Conservation (phyloP, 495 filamentous ascomycete species). For the Wilcoxina mikolae region DNA sequence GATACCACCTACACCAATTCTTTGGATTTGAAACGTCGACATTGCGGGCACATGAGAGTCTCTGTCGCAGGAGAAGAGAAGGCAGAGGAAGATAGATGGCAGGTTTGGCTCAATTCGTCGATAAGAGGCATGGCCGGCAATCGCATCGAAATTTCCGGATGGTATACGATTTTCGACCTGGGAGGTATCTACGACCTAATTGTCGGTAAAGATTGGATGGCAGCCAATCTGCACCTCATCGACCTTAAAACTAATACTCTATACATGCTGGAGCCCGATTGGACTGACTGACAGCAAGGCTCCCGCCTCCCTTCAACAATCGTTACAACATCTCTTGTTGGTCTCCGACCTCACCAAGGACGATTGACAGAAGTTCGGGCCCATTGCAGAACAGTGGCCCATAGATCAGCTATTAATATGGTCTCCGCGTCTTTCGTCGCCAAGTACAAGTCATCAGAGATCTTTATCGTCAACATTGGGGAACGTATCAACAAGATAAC, state of each 20-base stretch:
- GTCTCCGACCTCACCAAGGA: neutral
- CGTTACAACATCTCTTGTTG: neutral
- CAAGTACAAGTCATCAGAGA: neutral
- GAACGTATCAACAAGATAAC: neutral
- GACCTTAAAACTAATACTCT: too few species aligned
- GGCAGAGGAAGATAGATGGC: neutral
- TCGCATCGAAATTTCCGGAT: neutral
- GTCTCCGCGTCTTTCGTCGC: neutral
- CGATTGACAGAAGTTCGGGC: neutral
- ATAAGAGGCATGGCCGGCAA: neutral
- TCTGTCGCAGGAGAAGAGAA: neutral
- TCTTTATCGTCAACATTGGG: neutral
- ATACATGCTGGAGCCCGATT: neutral
- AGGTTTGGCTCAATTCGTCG: neutral
- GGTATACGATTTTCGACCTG: too few species aligned
- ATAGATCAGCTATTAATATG: neutral
- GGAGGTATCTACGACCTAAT: neutral
- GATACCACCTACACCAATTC: neutral
- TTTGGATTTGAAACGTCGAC: neutral
- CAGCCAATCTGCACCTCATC: neutral
- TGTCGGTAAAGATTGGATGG: neutral
- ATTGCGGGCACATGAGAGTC: neutral
- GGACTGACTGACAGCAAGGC: neutral
- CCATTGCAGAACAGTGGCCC: neutral
- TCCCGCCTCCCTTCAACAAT: neutral